A percentile compares a stretch with the other conserved stretches of the same genome.
phyloP scores from a whole-genome alignment of 2,329 filamentous ascomycete species.

The Monosporascus sp. region DNA sequence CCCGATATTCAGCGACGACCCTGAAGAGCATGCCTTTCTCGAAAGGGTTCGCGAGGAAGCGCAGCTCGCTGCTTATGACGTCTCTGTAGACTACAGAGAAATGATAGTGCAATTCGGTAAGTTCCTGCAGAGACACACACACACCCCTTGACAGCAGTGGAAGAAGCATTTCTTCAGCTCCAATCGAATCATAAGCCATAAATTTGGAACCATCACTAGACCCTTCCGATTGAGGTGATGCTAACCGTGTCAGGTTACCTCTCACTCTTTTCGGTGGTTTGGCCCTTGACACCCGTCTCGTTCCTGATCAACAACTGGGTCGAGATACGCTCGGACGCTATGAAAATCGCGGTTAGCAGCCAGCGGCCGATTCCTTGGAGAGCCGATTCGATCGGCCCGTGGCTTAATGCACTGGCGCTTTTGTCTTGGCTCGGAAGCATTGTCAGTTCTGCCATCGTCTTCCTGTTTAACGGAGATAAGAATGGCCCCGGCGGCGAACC shows the following conservation, averaged over 20 bases:
- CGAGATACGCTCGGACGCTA: conserved; percentile 84
- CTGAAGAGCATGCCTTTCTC: conserved; percentile 77
- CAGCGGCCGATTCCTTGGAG: conserved; percentile 85
- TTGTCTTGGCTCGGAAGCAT: conserved; percentile 91
- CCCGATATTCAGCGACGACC: conserved; percentile 52
- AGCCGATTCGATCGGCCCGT: conserved; percentile 90
- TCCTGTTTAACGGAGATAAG: conserved; percentile 72
- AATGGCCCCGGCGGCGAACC: conserved; percentile 62
- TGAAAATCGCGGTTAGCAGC: conserved; percentile 89
- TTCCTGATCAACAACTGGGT: conserved; percentile 97
- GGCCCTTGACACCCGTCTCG: conserved; percentile 85
- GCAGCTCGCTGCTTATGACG: conserved; percentile 78
- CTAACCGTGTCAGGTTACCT: conserved; percentile 61
- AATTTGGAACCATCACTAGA: no score
- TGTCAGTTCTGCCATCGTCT: conserved; percentile 81
- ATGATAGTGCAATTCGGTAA: conserved; percentile 78
- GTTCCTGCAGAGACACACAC: conserved; percentile 10
- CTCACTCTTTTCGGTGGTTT: conserved; percentile 85
- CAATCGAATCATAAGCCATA: no score
- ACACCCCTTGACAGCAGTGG: not conserved
- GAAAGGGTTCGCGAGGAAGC: conserved; percentile 77
- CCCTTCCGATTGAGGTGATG: not conserved
- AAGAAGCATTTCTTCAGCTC: no score
- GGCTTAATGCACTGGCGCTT: conserved; percentile 79
- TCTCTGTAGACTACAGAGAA: conserved; percentile 84